phyloP scores from a whole-genome alignment of 176 grass and related monocot species.

The Olyra latifolia region DNA sequence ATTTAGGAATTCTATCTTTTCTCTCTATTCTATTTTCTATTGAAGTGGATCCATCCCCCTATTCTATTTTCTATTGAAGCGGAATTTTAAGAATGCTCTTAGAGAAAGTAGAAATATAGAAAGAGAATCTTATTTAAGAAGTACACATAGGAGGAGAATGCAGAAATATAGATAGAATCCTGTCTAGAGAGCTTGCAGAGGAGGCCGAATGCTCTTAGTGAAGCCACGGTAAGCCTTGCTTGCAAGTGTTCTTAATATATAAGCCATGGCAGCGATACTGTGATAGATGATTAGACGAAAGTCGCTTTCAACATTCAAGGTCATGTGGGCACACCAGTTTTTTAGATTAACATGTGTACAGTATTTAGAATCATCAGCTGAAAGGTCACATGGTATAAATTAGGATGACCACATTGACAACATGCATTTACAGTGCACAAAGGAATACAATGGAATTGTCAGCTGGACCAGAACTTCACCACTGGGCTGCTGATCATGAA shows the following conservation, averaged over 20 bases:
- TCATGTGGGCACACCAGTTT: neutral
- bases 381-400: conserved; percentile 18
- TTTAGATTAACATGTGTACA: neutral
- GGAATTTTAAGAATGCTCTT: too few relatives aligned
- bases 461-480: conserved; percentile 6
- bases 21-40: too few relatives aligned
- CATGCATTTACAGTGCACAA: conserved; percentile 28
- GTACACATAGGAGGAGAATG: too few relatives aligned
- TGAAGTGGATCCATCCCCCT: too few relatives aligned
- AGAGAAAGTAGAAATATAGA: too few relatives aligned
- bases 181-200: too few relatives aligned
- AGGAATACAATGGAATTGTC: conserved; percentile 24
- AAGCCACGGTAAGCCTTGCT: too few relatives aligned
- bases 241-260: neutral
- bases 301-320: neutral
- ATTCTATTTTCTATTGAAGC: too few relatives aligned
- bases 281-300: neutral
- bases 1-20: too few relatives aligned
- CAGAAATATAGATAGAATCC: too few relatives aligned
- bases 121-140: too few relatives aligned
- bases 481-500: neutral
- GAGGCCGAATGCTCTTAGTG: too few relatives aligned
- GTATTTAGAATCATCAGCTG: neutral
- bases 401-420: conserved; percentile 27
- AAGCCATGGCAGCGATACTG: neutral